phyloP scores from a whole-genome alignment of 805 yeast genomes.

The Kuraishia floccosa region DNA sequence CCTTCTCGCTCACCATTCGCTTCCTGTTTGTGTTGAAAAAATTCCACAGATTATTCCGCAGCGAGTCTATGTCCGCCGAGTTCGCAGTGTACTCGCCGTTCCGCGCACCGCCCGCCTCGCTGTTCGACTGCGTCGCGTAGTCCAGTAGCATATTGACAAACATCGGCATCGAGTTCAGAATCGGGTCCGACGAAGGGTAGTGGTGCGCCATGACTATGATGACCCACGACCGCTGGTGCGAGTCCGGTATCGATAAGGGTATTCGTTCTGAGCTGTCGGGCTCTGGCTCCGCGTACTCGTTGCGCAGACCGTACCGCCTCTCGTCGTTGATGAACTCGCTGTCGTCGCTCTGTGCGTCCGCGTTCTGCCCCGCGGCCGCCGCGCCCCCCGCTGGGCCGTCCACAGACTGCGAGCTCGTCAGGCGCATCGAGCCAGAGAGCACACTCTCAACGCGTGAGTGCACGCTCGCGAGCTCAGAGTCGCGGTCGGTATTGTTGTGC shows the following conservation, averaged over 20 bases:
- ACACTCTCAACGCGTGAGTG: no score
- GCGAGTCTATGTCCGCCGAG: slow-evolving; percentile 1
- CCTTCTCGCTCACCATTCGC: neutral
- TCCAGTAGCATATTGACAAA: slow-evolving; percentile 11
- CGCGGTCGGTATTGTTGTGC: no score
- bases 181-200: slow-evolving; percentile 24
- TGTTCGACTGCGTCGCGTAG: slow-evolving; percentile 2
- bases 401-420: no score
- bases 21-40: neutral
- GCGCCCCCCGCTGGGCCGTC: no score
- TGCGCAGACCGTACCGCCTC: neutral
- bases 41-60: neutral
- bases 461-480: no score
- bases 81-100: neutral
- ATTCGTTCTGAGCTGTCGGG: neutral
- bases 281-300: neutral
- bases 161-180: slow-evolving; percentile 30
- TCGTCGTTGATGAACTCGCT: neutral
- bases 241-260: neutral
- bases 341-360: no score
- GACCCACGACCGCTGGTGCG: slow-evolving; percentile 39
- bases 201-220: slow-evolving; percentile 50
- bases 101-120: neutral
- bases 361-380: no score
- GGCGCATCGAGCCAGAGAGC: no score